Evolutionary conservation across 371 early-diverging fungal species (phyloP).

Genomic region (Mortierella sp.): DNA sequence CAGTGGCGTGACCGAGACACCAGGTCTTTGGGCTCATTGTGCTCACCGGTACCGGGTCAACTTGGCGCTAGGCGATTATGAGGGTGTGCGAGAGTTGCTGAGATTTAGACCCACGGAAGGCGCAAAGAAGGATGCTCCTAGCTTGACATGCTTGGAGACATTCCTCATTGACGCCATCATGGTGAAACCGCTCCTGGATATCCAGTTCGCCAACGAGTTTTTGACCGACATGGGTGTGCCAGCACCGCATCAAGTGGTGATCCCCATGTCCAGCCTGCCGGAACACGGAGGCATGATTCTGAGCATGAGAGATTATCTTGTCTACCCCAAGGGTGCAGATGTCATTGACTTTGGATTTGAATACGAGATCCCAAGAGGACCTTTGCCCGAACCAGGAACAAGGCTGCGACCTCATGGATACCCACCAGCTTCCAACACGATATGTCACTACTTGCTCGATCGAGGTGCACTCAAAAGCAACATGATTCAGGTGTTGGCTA

Average conservation of each 20-base stretch:
- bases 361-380: slow-evolving; percentile 53
- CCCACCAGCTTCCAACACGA: slow-evolving; percentile 60
- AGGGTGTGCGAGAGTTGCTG: slow-evolving; percentile 67
- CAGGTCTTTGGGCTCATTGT: slow-evolving; percentile 77
- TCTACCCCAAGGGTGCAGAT: slow-evolving; percentile 41
- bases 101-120: slow-evolving; percentile 61
- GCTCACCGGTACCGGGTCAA: slow-evolving; percentile 72
- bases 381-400: slow-evolving; percentile 38
- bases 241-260: slow-evolving; percentile 66
- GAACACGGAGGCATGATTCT: slow-evolving; percentile 83
- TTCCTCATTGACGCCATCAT: slow-evolving; percentile 78
- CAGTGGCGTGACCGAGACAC: slow-evolving; percentile 70
- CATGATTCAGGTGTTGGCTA: slow-evolving; percentile 63
- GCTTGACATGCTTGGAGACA: slow-evolving; percentile 70
- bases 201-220: slow-evolving; percentile 70
- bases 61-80: slow-evolving; percentile 77
- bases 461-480: slow-evolving; percentile 62
- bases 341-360: slow-evolving; percentile 56
- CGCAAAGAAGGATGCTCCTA: slow-evolving; percentile 68
- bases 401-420: slow-evolving; percentile 52
- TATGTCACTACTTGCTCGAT: slow-evolving; percentile 67
- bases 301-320: slow-evolving; percentile 60
- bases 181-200: slow-evolving; percentile 68
- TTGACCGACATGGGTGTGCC: slow-evolving; percentile 67
- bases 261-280: slow-evolving; percentile 74